These are phyloP conservation scores for Cochlearia excelsa DNA, from an alignment of 345 rosid species.

Conservation along the genomic window DNA sequence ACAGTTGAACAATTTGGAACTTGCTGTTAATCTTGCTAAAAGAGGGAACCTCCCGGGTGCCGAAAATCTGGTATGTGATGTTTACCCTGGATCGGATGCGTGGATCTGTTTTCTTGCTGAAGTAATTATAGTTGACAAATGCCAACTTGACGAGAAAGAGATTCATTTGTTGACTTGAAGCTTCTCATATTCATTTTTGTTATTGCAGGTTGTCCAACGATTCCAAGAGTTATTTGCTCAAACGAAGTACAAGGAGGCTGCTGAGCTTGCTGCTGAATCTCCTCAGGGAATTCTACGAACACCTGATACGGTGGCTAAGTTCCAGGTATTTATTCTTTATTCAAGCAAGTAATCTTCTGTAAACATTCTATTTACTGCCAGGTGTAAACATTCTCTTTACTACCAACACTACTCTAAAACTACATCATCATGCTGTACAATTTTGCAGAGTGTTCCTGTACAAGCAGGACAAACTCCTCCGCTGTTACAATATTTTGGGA, in stretches of 20 bases:
- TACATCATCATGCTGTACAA: constrained; percentile 13
- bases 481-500: constrained; percentile 95
- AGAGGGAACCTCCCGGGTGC: constrained; percentile 99
- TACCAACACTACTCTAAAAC: constrained; percentile 12
- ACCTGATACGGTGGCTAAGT: constrained; percentile 96
- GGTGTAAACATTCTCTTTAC: background rate
- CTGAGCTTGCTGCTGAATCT: constrained; percentile 99
- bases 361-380: constrained; percentile 2
- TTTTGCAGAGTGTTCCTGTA: constrained; percentile 93
- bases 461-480: constrained; percentile 99
- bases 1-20: constrained; percentile 96
- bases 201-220: constrained; percentile 91
- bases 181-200: constrained; percentile 26
- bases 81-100: constrained; percentile 25
- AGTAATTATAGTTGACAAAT: constrained; percentile 12
- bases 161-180: constrained; percentile 1
- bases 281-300: constrained; percentile 98
- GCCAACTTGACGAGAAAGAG: constrained; percentile 6
- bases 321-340: constrained; percentile 65
- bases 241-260: constrained; percentile 98
- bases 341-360: constrained; percentile 2
- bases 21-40: constrained; percentile 97
- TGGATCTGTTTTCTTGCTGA: constrained; percentile 14
- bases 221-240: constrained; percentile 99
- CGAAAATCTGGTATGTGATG: constrained; percentile 78